Evolutionary conservation across 192 early-diverging fungal species (phyloP).

Genomic region (Podila epicladia): DNA sequence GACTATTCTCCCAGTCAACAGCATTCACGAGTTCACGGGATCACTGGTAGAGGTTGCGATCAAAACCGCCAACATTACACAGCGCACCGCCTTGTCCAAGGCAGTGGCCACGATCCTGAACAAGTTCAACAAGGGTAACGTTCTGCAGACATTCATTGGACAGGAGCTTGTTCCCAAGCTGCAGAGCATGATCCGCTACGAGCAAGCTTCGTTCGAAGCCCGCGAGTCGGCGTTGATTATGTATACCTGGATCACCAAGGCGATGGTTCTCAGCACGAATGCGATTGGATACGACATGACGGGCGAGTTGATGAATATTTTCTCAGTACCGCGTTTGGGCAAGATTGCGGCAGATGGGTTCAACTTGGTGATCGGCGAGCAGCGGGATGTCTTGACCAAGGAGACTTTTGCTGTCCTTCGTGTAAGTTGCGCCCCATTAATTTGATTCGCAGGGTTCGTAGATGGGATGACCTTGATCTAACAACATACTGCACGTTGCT

Average conservation of each 20-base stretch:
- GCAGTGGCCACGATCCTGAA: slow-evolving; percentile 71
- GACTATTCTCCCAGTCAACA: slow-evolving; percentile 59
- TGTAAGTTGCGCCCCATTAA: slow-evolving; percentile 45
- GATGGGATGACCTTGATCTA: not conserved
- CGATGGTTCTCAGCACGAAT: slow-evolving; percentile 65
- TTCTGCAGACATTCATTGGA: slow-evolving; percentile 34
- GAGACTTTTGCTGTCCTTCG: slow-evolving; percentile 70
- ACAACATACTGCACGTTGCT: slow-evolving; percentile 18
- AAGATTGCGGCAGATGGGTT: slow-evolving; percentile 73
- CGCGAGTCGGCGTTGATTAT: slow-evolving; percentile 33
- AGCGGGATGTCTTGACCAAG: slow-evolving; percentile 75
- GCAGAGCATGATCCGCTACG: slow-evolving; percentile 27
- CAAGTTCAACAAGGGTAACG: slow-evolving; percentile 63
- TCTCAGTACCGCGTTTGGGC: slow-evolving; percentile 54
- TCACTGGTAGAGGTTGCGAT: slow-evolving; percentile 54
- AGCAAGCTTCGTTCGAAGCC: slow-evolving; percentile 22
- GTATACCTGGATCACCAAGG: slow-evolving; percentile 70
- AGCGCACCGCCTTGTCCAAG: slow-evolving; percentile 65
- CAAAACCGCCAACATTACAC: slow-evolving; percentile 43
- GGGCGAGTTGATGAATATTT: slow-evolving; percentile 61
- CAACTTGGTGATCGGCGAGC: slow-evolving; percentile 78
- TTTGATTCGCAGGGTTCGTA: too few relatives aligned
- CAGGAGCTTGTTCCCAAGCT: slow-evolving; percentile 29
- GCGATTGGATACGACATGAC: slow-evolving; percentile 62
- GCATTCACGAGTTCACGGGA: slow-evolving; percentile 55